Evolutionary conservation across 2,329 filamentous ascomycete genomes (phyloP).

Genomic region (Venturia nashicola): DNA sequence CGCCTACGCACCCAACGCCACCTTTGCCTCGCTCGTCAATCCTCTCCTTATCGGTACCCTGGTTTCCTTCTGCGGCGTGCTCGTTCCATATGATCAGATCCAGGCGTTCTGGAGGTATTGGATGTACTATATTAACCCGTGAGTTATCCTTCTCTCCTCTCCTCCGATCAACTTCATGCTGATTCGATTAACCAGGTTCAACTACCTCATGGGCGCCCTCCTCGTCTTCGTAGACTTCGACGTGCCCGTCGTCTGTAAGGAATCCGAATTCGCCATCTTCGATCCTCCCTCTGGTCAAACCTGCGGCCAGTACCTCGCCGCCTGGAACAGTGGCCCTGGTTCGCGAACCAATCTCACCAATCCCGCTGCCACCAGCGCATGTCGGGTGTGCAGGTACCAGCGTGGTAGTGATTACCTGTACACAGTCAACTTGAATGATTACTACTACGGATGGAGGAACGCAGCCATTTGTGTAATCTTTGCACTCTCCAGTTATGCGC

Average conservation of each 20-base stretch:
- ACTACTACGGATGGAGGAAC: constrained; percentile 54
- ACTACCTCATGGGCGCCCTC: constrained; percentile 52
- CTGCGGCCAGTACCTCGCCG: constrained; percentile 48
- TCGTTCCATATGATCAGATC: constrained; percentile 54
- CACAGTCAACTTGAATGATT: constrained; percentile 40
- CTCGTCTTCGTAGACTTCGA: constrained; percentile 44
- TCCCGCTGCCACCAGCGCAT: constrained; percentile 42
- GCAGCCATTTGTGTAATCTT: constrained; percentile 65
- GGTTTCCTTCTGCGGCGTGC: constrained; percentile 61
- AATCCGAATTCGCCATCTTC: constrained; percentile 49
- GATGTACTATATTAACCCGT: constrained; percentile 49
- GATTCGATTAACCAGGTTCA: constrained; percentile 28
- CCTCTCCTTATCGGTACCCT: constrained; percentile 59
- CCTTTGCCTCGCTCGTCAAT: constrained; percentile 53
- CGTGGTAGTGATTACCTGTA: constrained; percentile 53
- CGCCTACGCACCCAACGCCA: constrained; percentile 51
- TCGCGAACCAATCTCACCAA: constrained; percentile 50
- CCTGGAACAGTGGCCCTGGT: background rate
- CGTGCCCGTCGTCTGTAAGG: constrained; percentile 42
- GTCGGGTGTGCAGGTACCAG: constrained; percentile 58
- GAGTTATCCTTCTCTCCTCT: background rate
- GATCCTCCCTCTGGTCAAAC: constrained; percentile 43
- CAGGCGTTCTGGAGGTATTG: constrained; percentile 28
- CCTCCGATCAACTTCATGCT: background rate
- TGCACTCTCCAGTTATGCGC: constrained; percentile 54